A percentile compares a stretch with the other conserved stretches of the same genome.
These are phyloP conservation scores for Verbascum thapsus DNA, from an alignment of 257 asterid genomes.

Conservation along the genomic window DNA sequence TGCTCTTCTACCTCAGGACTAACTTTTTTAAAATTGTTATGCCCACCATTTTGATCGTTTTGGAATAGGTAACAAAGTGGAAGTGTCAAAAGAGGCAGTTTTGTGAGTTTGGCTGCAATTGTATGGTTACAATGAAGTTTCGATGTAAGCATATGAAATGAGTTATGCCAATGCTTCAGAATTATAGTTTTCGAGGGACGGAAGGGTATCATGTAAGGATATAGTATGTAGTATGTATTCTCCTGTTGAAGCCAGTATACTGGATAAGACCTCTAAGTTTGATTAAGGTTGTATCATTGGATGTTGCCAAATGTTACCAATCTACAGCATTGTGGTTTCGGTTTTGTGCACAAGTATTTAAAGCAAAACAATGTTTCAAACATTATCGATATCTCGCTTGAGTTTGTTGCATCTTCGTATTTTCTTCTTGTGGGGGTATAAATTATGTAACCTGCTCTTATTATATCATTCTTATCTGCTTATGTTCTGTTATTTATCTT, in stretches of 20 bases:
- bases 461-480: too few species aligned
- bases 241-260: not conserved
- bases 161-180: slow-evolving; percentile 1
- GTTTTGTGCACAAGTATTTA: too few species aligned
- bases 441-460: too few species aligned
- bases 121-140: not conserved
- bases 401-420: too few species aligned
- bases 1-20: slow-evolving; percentile 69
- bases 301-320: not conserved
- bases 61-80: not conserved
- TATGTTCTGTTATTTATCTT: too few species aligned
- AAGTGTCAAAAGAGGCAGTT: not conserved
- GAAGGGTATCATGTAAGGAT: not conserved
- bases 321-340: not conserved
- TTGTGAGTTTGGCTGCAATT: not conserved
- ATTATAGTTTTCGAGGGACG: not conserved
- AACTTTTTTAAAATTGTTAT: not conserved
- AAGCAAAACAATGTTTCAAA: too few species aligned
- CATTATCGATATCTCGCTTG: too few species aligned
- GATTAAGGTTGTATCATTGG: not conserved
- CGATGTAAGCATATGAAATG: not conserved
- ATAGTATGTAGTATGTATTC: not conserved
- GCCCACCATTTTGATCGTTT: not conserved
- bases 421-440: too few species aligned
- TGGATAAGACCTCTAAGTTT: not conserved